These are phyloP conservation scores for Arachnomyces sp. DNA, from an alignment of 2,329 filamentous ascomycete species.

Conservation along the genomic window DNA sequence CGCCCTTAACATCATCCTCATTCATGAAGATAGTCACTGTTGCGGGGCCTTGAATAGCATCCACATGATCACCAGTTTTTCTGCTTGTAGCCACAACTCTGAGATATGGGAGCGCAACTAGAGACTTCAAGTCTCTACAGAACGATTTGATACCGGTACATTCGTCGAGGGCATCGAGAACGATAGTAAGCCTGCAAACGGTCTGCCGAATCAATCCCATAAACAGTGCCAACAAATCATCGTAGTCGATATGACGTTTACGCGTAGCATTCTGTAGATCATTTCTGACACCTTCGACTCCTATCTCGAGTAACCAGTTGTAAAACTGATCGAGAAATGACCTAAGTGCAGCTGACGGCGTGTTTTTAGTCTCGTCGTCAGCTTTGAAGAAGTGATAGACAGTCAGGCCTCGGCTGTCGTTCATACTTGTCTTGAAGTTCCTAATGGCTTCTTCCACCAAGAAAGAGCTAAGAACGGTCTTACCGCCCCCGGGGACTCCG, in stretches of 20 bases:
- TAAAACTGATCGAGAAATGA: conserved; percentile 6
- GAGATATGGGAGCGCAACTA: conserved; percentile 1
- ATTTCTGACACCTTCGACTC: conserved; percentile 1
- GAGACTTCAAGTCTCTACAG: conserved; percentile 2
- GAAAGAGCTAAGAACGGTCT: conserved; percentile 7
- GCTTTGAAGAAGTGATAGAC: conserved; percentile 7
- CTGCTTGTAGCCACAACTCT: conserved; percentile 3
- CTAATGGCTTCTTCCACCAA: conserved; percentile 1
- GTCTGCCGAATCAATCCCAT: conserved; percentile 1
- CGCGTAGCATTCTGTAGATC: conserved; percentile 1
- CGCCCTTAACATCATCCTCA: conserved; percentile 3
- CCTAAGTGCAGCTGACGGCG: conserved; percentile 1
- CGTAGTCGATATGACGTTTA: conserved; percentile 4
- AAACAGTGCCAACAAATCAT: conserved; percentile 3
- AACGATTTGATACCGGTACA: conserved; percentile 3
- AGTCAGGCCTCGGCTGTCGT: neutral
- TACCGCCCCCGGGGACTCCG: conserved; percentile 4
- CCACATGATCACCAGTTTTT: conserved; percentile 2
- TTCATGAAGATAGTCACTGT: conserved; percentile 3
- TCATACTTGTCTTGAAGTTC: conserved; percentile 1
- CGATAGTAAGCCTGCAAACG: conserved; percentile 3
- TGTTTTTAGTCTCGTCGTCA: conserved; percentile 6
- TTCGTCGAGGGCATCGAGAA: conserved; percentile 6
- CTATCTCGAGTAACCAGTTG: conserved; percentile 1
- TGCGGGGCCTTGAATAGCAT: conserved; percentile 1